Evolutionary conservation across 495 filamentous ascomycete species (phyloP).

Genomic region (Annulohypoxylon bovei): DNA sequence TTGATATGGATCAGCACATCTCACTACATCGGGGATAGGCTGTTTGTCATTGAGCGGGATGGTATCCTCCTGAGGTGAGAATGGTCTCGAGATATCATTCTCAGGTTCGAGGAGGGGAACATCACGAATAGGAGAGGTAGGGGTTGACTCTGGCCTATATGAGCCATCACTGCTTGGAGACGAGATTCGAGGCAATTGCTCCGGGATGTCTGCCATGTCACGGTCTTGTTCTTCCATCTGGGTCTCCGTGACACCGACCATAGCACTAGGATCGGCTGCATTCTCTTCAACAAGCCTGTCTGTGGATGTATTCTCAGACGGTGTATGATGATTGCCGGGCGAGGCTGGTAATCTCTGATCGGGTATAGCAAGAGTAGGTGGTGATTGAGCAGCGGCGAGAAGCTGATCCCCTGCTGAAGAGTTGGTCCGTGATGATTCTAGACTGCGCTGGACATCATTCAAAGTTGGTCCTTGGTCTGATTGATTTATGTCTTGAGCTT

Average conservation of each 20-base stretch:
- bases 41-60: conserved; percentile 8
- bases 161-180: conserved; percentile 29
- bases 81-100: not conserved
- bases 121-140: conserved; percentile 10
- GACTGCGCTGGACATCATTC: not conserved
- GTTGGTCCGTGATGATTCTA: not conserved
- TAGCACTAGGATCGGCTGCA: not conserved
- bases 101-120: not conserved
- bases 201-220: conserved; percentile 1
- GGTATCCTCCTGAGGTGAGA: conserved; percentile 1
- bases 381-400: not conserved
- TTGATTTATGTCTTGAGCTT: not conserved
- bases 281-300: not conserved
- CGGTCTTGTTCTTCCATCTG: conserved; percentile 10
- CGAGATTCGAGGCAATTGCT: conserved; percentile 8
- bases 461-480: not conserved
- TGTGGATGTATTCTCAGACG: not conserved
- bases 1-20: conserved; percentile 21
- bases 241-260: not conserved
- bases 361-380: not conserved
- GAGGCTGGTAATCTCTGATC: not conserved
- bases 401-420: not conserved
- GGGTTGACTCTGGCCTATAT: conserved; percentile 16
- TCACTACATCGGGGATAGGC: conserved; percentile 11
- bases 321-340: not conserved